Conservation (phyloP, 1,139 yeast species). For the Blastobotrys buckinghamii region DNA sequence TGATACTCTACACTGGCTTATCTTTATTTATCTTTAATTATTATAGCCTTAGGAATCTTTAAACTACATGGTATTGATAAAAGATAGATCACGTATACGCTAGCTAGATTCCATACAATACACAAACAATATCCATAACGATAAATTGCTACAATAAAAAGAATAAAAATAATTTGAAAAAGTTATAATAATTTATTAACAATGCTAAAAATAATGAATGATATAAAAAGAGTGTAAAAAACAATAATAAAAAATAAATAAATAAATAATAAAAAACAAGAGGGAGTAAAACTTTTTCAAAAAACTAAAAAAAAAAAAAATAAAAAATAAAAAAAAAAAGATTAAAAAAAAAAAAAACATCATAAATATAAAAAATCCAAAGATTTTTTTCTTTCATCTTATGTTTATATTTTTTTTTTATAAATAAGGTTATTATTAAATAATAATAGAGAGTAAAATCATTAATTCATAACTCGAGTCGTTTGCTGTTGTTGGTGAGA, state of each 20-base stretch:
- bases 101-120: not conserved
- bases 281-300: not conserved
- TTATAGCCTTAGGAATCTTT: too few species aligned
- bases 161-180: not conserved
- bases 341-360: not conserved
- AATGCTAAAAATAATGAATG: not conserved
- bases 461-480: not conserved
- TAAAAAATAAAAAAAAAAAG: not conserved
- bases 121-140: not conserved
- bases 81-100: too few species aligned
- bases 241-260: too few species aligned
- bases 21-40: too few species aligned
- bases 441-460: not conserved
- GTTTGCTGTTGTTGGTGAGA: too few species aligned
- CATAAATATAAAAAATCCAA: not conserved
- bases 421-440: not conserved
- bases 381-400: not conserved
- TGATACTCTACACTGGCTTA: too few species aligned
- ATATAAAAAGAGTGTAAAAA: not conserved
- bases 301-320: slow-evolving; percentile 1
- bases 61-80: too few species aligned
- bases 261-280: too few species aligned
- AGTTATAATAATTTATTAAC: not conserved
- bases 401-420: not conserved
- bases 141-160: not conserved